Evolutionary conservation across 306 rosid genomes (phyloP), one percentile per base, ranked within the genome.

Genomic region (Sicyos baderoa): DNA sequence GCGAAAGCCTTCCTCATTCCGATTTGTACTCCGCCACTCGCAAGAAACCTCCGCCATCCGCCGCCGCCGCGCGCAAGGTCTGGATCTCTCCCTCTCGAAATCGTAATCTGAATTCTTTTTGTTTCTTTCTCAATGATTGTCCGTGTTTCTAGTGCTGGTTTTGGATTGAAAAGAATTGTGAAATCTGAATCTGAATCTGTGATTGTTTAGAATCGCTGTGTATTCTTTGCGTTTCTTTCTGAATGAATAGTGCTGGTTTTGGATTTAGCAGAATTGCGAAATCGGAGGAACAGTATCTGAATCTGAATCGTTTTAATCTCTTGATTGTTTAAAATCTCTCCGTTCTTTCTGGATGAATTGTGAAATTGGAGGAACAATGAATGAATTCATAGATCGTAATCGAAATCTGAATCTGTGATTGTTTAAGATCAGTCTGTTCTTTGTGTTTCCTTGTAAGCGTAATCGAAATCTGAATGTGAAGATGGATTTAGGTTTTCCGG

Each of bases 1-100:
- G 96, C 0, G 96, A 89, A 32, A 75, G 73, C 67, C 22, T 50
- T 9, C 79, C 75, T 17, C 66, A 58, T 12, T 56, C 37, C 18
- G 86, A 82, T 62, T 81, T 89, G 32, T 84, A 91, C 80, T 77
- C 92, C 71, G 76, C 85, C 71, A 77, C 79, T 72, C 77, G 66
- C 4, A 76, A 79, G 19, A 84, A 83, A 72, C 86, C 81, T 11
- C 49, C 61, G 45, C 80, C 75, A 48, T 52, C 80, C 54, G 40
- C 76, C 56, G 57, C 80, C 54, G 40, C 76, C 56, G 57, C 75
- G 22, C 82, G 79, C 78, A 91, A 85, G 94, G 96, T 89, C 21
- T 12, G 2, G 7, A 2, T 56, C 27, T 13, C 13, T 15, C n/a
- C 23, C 37, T 6, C 6, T 59, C 23, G 9, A 54, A 21, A 54